A percentile compares a stretch with the other conserved stretches of the same genome.
These are phyloP conservation scores for Asclepias syriaca DNA, from an alignment of 257 asterid species.

Conservation along the genomic window DNA sequence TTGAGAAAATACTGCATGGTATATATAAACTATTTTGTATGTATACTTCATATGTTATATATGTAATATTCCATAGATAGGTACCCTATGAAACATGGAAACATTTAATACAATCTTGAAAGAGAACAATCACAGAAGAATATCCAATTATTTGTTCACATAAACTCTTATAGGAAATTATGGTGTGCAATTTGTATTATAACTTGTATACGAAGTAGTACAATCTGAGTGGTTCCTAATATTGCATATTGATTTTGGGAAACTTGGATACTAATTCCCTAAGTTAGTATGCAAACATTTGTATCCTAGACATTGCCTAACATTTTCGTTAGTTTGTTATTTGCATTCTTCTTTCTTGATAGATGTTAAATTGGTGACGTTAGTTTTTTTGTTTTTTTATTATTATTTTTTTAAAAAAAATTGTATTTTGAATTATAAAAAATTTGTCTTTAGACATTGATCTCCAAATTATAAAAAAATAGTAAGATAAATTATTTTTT, in stretches of 20 bases:
- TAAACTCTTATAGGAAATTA: neutral
- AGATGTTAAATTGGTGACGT: too few relatives aligned
- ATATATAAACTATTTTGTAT: neutral
- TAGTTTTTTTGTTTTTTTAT: too few relatives aligned
- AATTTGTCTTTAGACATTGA: too few relatives aligned
- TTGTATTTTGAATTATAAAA: too few relatives aligned
- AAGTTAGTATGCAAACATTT: neutral
- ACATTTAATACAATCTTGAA: neutral
- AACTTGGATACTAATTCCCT: neutral
- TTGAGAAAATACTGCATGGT: constrained; percentile 7
- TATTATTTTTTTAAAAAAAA: too few relatives aligned
- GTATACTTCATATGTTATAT: neutral
- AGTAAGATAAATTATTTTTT: too few relatives aligned
- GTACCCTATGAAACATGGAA: neutral
- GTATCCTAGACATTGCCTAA: neutral
- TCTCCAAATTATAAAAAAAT: too few relatives aligned
- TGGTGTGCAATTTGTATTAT: neutral
- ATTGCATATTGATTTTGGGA: neutral
- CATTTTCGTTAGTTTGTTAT: neutral
- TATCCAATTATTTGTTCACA: neutral
- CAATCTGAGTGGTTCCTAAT: neutral
- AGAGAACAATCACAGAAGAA: neutral
- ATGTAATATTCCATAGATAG: neutral
- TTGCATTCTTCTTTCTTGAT: neutral
- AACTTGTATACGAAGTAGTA: neutral